Base-by-base conservation (phyloP, 2,329 filamentous ascomycete genomes). In the Claviceps cyperi region DNA sequence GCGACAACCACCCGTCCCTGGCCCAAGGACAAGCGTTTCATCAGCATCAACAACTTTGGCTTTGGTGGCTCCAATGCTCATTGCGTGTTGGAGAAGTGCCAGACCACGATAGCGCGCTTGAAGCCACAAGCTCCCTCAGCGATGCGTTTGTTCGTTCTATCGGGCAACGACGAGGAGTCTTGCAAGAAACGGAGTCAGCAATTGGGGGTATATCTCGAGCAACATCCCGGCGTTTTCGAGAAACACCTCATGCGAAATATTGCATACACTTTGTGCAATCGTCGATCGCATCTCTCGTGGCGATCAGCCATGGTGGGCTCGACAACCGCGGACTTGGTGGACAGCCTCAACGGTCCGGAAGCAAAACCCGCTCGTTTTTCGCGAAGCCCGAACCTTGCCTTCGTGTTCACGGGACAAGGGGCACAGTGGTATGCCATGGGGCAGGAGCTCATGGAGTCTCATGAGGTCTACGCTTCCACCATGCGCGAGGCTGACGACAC, bases 31-130 rank as follows among this genome's bases (percentile, higher is more conserved):
- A 75, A 75, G 62, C 70, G 69, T 53, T 72, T 69, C 55, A 66
- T 74, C 52, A 75, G 71, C 53, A 63, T 76, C 52, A 75, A 75
- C 59, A 69, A 64, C 51, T 75, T 75, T 48, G 71, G 71, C 2
- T 73, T 69, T 41, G 70, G 69, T 19, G 69, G 65, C 43, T 68
- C 70, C 14, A 74, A 74, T 54, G 68, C 66, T 4, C 71, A 73
- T 54, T 62, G 63, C 1, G 64, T 74, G 2, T 56, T 71, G 9
- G 64, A 66, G 50, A 50, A 52, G 6, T 43, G 47, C 8, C 52
- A 55, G 2, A 15, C 46, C 2, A 37, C 43, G 13, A 21, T 50
- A 8, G 36, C 46, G 4, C 52, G 55, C 9, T 17, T 57, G 21
- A 50, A 37, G 13, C 52, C 22, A 50, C 45, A 11, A 21, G 56